Conservation (phyloP, 495 filamentous ascomycete genomes). For the Xylaria longipes region DNA sequence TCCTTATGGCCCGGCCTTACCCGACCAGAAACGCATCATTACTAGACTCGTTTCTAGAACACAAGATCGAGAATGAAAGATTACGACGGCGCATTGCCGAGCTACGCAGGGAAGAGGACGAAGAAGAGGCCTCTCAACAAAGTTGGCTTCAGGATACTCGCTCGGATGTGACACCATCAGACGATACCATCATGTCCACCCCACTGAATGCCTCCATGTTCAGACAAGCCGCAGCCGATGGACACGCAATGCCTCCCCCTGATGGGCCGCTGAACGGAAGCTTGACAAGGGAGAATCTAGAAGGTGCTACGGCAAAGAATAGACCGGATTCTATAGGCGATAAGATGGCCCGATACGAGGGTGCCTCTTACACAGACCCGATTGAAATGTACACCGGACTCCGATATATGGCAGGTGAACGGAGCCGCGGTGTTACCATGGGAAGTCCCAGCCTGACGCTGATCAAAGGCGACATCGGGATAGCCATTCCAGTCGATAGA, state of each 20-base stretch:
- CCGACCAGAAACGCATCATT: constrained; percentile 84
- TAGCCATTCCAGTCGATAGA: constrained; percentile 80
- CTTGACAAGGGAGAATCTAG: constrained; percentile 78
- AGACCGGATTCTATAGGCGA: constrained; percentile 76
- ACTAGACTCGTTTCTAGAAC: constrained; percentile 92
- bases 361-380: constrained; percentile 77
- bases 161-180: constrained; percentile 61
- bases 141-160: constrained; percentile 60
- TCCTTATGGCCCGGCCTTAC: constrained; percentile 93
- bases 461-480: constrained; percentile 85
- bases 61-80: constrained; percentile 96
- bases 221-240: constrained; percentile 37
- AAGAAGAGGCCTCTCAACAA: constrained; percentile 61
- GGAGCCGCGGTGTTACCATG: constrained; percentile 86
- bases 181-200: constrained; percentile 45
- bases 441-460: constrained; percentile 79
- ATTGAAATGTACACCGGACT: constrained; percentile 96
- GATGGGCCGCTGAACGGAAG: constrained; percentile 71
- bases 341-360: constrained; percentile 78
- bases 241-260: constrained; percentile 68
- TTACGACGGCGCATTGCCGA: constrained; percentile 83
- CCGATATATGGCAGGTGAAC: constrained; percentile 85
- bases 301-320: constrained; percentile 72
- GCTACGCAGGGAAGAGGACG: constrained; percentile 83
- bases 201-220: constrained; percentile 33